Evolutionary conservation across 2,329 filamentous ascomycete genomes (phyloP), one percentile per base, ranked within the genome.

Genomic region (Talaromyces sp.): DNA sequence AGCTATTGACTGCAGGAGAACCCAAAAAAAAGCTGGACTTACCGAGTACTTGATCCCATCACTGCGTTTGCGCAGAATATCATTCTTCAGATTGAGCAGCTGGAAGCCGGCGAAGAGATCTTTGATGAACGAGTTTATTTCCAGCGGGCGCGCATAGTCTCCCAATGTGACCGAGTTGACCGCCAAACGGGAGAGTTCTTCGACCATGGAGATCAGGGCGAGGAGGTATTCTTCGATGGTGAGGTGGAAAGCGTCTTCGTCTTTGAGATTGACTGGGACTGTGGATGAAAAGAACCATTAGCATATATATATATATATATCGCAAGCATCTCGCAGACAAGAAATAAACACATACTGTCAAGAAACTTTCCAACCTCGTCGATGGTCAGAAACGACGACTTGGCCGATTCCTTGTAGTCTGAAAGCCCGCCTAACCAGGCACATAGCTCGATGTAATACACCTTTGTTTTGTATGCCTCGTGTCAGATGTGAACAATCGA

Each of bases 161-260:
- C 92, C 92, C 42, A 96, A 81, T 0, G 93, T 96, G 66, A 99
- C 95, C 5, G 91, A 89, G 78, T 99, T 99, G 77, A 95, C 91
- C 36, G 95, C 92, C 62, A 99, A 85, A 49, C 93, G 91, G 63
- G 90, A 84, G 70, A 99, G 84, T 78, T 99, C 95, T 71, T 96
- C 92, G 44, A 95, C 90, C 63, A 98, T 85, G 63, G 88, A 86
- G 62, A 95, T 93, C 62, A 98, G 82, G 15, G 92, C 88, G 63
- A 96, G 88, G 27, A 99, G 87, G 76, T 99, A 99, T 78, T 99
- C 95, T 77, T 99, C 95, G 69, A 98, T 93, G 51, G 92, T 96
- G 70, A 99, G 82, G 75, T 99, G 95, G 83, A 99, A 99, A 57
- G 87, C 85, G 73, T 98, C 93, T 64, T 85, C 82, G 70, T 93